Conservation (phyloP, 768 basidiomycete species). For the Glaciozyma martinii region DNA sequence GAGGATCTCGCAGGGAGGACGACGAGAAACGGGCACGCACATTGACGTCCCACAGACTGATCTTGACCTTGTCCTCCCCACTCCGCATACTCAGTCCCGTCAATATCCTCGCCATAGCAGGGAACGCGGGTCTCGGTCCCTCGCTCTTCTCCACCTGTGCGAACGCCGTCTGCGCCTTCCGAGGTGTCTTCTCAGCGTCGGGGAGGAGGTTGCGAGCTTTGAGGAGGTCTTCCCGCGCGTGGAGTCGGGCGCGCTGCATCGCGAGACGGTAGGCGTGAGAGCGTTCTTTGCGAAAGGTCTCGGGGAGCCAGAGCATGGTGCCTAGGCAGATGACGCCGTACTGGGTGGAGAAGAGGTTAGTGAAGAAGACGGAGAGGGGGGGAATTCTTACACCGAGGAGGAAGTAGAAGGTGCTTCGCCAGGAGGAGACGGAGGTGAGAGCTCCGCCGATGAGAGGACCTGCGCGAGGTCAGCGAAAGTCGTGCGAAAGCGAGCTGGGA, state of each 20-base stretch:
- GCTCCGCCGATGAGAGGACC: constrained; percentile 65
- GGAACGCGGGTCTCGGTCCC: background rate
- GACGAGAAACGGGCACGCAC: constrained; percentile 32
- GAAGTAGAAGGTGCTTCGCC: constrained; percentile 80
- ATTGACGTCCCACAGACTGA: constrained; percentile 43
- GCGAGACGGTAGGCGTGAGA: constrained; percentile 69
- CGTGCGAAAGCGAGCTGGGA: constrained; percentile 32
- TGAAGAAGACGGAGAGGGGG: constrained; percentile 46
- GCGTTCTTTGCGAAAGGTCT: constrained; percentile 74
- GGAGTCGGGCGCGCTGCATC: constrained; percentile 41
- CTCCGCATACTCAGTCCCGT: constrained; percentile 7
- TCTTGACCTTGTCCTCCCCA: constrained; percentile 30
- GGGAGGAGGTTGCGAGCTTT: constrained; percentile 4
- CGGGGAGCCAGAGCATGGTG: constrained; percentile 53
- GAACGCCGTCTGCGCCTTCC: background rate
- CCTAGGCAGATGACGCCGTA: constrained; percentile 23
- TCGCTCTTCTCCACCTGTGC: background rate
- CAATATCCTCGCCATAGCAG: background rate
- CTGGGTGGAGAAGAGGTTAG: background rate
- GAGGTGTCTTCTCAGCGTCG: background rate
- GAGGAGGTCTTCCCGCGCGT: constrained; percentile 3
- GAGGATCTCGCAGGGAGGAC: background rate
- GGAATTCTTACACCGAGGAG: constrained; percentile 55
- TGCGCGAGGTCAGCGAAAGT: background rate
- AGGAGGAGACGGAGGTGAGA: constrained; percentile 55